Percentiles rank a stretch among this genome's conserved stretches.
Conservation (phyloP, 306 rosid genomes). For the Carpinus fangiana region DNA sequence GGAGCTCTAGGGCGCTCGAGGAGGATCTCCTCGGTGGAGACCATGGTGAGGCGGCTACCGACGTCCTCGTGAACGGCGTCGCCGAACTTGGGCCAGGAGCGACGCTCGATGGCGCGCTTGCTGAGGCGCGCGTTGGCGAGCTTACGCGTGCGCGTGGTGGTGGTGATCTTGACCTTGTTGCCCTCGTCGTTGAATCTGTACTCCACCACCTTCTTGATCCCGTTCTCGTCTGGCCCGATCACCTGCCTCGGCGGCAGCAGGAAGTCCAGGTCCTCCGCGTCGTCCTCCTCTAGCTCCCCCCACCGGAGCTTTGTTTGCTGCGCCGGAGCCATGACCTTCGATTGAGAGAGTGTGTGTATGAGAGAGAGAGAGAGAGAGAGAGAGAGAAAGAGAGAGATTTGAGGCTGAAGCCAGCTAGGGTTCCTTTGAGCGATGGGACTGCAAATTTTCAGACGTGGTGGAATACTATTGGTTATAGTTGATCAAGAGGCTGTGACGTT, state of each 20-base stretch:
- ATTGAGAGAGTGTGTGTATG: neutral
- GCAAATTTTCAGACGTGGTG: neutral
- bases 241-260: slow-evolving; percentile 74
- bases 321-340: slow-evolving; percentile 17
- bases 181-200: slow-evolving; percentile 86
- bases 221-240: slow-evolving; percentile 85
- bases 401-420: too few relatives aligned
- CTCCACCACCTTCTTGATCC: slow-evolving; percentile 70
- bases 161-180: slow-evolving; percentile 72
- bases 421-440: too few relatives aligned
- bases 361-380: neutral
- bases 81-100: slow-evolving; percentile 87
- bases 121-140: slow-evolving; percentile 61
- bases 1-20: slow-evolving; percentile 91
- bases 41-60: slow-evolving; percentile 81
- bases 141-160: slow-evolving; percentile 68
- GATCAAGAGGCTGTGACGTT: too few relatives aligned
- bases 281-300: slow-evolving; percentile 81
- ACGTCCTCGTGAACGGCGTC: slow-evolving; percentile 87
- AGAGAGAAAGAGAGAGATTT: neutral
- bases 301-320: slow-evolving; percentile 46
- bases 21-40: slow-evolving; percentile 89
- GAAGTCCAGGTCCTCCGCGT: slow-evolving; percentile 80
- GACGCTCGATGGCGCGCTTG: slow-evolving; percentile 61
- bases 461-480: too few relatives aligned